Conservation (phyloP, 1,139 yeast genomes). For the Nadsonia commutata region DNA sequence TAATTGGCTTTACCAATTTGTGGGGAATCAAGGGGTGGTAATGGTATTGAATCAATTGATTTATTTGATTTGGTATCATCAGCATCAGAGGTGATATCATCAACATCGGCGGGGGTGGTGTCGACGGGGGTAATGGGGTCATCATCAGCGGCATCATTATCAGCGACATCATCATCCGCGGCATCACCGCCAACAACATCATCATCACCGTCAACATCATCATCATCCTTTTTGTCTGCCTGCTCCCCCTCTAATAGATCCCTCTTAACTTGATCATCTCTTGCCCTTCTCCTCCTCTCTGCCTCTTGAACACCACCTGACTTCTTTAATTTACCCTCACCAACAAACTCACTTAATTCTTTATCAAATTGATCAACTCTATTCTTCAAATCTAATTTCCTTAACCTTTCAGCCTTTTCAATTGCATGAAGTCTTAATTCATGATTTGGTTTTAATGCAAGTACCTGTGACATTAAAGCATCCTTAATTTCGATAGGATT, state of each 20-base stretch:
- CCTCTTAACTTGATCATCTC: slow-evolving; percentile 33
- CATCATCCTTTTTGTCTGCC: slow-evolving; percentile 5
- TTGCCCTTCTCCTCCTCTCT: slow-evolving; percentile 50
- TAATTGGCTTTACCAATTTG: too few species aligned
- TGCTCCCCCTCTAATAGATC: slow-evolving; percentile 17
- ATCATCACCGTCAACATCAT: slow-evolving; percentile 7
- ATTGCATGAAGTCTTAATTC: slow-evolving; percentile 78
- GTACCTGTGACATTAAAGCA: slow-evolving; percentile 69
- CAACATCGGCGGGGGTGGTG: too few species aligned
- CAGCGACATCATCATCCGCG: slow-evolving; percentile 4
- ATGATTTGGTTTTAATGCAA: slow-evolving; percentile 68
- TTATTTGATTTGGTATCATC: too few species aligned
- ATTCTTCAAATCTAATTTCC: slow-evolving; percentile 57
- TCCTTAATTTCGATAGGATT: slow-evolving; percentile 42
- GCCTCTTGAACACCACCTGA: slow-evolving; percentile 84
- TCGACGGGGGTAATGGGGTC: too few species aligned
- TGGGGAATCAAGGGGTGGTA: too few species aligned
- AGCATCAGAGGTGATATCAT: too few species aligned
- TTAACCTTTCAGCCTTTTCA: slow-evolving; percentile 65
- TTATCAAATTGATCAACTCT: slow-evolving; percentile 60
- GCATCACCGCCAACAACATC: slow-evolving; percentile 5
- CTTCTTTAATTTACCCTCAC: slow-evolving; percentile 54
- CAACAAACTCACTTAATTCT: slow-evolving; percentile 80
- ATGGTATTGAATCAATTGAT: too few species aligned
- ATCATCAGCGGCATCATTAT: slow-evolving; percentile 7